A percentile compares a stretch with the other conserved stretches of the same genome.
Conservation (phyloP, 2,329 filamentous ascomycete genomes). For the Scytalidium lignicola region DNA sequence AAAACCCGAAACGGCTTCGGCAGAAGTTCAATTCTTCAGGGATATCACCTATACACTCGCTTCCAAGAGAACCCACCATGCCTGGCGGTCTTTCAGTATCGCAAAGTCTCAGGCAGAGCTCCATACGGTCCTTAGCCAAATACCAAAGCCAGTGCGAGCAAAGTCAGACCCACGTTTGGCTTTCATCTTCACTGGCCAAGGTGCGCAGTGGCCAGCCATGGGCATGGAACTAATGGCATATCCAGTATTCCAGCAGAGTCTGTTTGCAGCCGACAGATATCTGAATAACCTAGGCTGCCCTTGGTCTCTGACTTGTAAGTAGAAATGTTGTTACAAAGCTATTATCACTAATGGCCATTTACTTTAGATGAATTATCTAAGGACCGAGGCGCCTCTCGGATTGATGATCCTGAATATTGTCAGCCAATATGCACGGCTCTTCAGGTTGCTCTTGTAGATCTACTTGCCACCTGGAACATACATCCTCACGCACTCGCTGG, state of each 20-base stretch:
- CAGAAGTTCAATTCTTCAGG: neutral
- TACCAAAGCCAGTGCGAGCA: neutral
- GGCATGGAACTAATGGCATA: conserved; percentile 4
- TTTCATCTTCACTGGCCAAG: conserved; percentile 9
- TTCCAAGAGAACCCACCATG: neutral
- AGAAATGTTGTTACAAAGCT: neutral
- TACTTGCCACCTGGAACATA: conserved; percentile 37
- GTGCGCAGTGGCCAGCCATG: conserved; percentile 8
- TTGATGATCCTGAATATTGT: conserved; percentile 27
- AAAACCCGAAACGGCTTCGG: neutral
- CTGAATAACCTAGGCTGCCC: neutral
- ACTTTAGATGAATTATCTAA: conserved; percentile 3
- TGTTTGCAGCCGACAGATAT: neutral
- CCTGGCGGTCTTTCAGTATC: neutral
- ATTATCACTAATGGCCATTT: neutral
- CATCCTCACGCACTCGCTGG: conserved; percentile 33
- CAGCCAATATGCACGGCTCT: conserved; percentile 40
- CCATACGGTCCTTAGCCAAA: neutral
- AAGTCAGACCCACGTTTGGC: neutral
- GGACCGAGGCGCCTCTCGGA: conserved; percentile 23
- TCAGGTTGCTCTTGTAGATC: conserved; percentile 38
- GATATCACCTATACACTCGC: conserved; percentile 5
- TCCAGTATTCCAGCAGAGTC: neutral
- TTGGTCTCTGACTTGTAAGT: conserved; percentile 2
- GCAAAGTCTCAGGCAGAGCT: neutral